phyloP scores from a whole-genome alignment of 163 green algal species.

The Chlorella variabilis region DNA sequence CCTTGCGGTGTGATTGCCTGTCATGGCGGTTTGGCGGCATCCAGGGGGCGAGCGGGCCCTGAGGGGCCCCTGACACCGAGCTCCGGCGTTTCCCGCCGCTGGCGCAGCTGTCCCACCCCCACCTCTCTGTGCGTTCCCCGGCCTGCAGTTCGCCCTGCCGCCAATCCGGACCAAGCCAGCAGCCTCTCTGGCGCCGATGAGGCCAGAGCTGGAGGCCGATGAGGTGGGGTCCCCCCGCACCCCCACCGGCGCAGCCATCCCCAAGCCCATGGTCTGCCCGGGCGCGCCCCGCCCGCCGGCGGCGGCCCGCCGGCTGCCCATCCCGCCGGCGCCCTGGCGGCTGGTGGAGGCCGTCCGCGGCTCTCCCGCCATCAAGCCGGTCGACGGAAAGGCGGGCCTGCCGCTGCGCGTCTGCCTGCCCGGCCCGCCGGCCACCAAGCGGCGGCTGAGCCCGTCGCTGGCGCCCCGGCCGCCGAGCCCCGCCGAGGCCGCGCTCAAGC shows the following conservation, averaged over 20 bases:
- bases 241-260: background rate
- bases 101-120: background rate
- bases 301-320: background rate
- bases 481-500: background rate
- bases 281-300: too few species aligned
- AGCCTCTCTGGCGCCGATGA: too few species aligned
- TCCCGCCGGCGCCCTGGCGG: background rate
- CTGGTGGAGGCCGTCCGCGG: too few species aligned
- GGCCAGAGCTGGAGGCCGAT: background rate
- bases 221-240: background rate
- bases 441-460: background rate
- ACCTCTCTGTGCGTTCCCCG: background rate
- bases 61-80: background rate
- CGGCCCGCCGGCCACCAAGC: background rate
- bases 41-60: too few species aligned
- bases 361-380: too few species aligned
- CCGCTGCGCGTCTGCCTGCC: too few species aligned
- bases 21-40: too few species aligned
- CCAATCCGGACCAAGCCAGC: background rate
- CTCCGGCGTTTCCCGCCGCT: background rate
- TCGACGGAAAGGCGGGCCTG: too few species aligned
- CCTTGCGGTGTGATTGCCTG: too few species aligned
- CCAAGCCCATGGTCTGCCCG: background rate
- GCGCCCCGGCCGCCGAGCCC: too few species aligned
- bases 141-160: background rate